Conservation (phyloP, 2,329 filamentous ascomycete species). For the Diaporthe amygdali region DNA sequence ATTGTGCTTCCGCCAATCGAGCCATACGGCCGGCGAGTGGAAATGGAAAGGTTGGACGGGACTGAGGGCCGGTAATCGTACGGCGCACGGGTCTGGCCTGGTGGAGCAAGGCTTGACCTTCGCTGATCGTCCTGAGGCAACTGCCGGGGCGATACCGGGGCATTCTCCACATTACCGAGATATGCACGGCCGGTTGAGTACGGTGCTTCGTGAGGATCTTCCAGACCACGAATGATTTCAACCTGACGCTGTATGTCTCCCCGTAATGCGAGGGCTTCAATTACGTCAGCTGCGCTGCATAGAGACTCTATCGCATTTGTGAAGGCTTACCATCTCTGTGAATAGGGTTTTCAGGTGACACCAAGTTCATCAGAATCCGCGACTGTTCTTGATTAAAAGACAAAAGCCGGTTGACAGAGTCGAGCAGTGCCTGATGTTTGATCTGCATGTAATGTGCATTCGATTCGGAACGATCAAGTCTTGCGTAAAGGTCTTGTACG, state of each 20-base stretch:
- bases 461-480: slow-evolving; percentile 84
- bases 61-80: slow-evolving; percentile 79
- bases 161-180: slow-evolving; percentile 72
- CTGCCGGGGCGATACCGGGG: slow-evolving; percentile 87
- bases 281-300: slow-evolving; percentile 33
- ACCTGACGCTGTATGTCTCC: slow-evolving; percentile 65
- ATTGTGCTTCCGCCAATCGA: slow-evolving; percentile 72
- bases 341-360: slow-evolving; percentile 76
- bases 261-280: slow-evolving; percentile 61
- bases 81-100: slow-evolving; percentile 54
- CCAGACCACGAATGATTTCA: slow-evolving; percentile 60
- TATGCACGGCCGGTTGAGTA: slow-evolving; percentile 70
- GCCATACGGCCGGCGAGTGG: slow-evolving; percentile 79
- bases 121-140: slow-evolving; percentile 84
- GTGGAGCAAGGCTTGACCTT: slow-evolving; percentile 69
- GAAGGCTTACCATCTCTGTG: slow-evolving; percentile 78
- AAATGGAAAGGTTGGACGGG: slow-evolving; percentile 80
- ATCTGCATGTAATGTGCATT: slow-evolving; percentile 77
- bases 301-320: slow-evolving; percentile 21
- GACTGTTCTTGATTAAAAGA: slow-evolving; percentile 88
- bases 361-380: slow-evolving; percentile 73
- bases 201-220: slow-evolving; percentile 71
- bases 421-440: slow-evolving; percentile 82
- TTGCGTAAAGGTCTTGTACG: slow-evolving; percentile 77
- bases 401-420: slow-evolving; percentile 73